Percentiles rank a stretch among this genome's conserved stretches.
Conservation (phyloP, 73 alveolate genomes). For the Symbiodinium pilosum region DNA sequence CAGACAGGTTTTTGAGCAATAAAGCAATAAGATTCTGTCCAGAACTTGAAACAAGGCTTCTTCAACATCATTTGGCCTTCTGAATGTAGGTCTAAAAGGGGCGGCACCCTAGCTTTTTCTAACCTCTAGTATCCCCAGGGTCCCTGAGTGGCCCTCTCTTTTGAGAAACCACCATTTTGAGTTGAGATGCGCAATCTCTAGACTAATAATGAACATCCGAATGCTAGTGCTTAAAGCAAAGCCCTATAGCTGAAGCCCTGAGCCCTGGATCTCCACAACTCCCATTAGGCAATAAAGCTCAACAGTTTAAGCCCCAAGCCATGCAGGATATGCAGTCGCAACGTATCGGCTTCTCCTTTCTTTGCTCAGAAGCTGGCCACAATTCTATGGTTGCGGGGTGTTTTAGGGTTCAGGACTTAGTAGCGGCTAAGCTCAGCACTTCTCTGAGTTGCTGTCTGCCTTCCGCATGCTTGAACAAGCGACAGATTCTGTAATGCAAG, state of each 20-base stretch:
- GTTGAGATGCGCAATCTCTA: not conserved
- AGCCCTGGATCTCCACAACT: not conserved
- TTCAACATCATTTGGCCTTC: too few species aligned
- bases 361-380: not conserved
- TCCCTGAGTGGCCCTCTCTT: not conserved
- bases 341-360: slow-evolving; percentile 3
- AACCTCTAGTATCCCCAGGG: not conserved
- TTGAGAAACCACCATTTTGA: not conserved
- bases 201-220: not conserved
- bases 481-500: too few species aligned
- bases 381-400: not conserved
- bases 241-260: not conserved
- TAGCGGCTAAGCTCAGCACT: too few species aligned
- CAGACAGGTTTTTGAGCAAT: not conserved
- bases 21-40: too few species aligned
- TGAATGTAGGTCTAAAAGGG: too few species aligned
- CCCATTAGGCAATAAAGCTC: not conserved
- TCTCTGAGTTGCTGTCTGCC: too few species aligned
- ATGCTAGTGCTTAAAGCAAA: too few species aligned
- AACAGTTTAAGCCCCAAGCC: not conserved
- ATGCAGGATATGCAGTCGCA: not conserved
- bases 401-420: too few species aligned
- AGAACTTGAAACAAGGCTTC: not conserved
- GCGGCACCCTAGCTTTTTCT: not conserved
- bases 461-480: too few species aligned